phyloP scores from a whole-genome alignment of 495 filamentous ascomycete genomes.

The Corynascus novoguineensis region DNA sequence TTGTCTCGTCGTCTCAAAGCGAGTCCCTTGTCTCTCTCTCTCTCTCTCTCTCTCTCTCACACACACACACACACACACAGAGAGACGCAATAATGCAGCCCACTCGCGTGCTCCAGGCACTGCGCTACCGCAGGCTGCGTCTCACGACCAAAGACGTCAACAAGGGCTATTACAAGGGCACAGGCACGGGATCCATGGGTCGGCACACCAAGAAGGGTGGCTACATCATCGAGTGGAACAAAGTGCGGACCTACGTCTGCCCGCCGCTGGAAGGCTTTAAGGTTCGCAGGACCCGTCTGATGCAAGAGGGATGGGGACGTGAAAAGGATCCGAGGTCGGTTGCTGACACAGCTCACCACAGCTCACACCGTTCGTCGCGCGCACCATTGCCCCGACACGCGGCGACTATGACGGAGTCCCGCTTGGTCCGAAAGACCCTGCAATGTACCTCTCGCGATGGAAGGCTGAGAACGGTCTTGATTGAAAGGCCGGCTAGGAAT shows the following conservation, averaged over 20 bases:
- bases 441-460: conserved; percentile 59
- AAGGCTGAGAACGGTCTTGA: conserved; percentile 63
- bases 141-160: conserved; percentile 89
- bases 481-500: conserved; percentile 30
- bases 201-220: conserved; percentile 77
- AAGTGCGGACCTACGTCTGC: conserved; percentile 85
- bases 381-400: conserved; percentile 45
- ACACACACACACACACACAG: background rate
- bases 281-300: conserved; percentile 43
- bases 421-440: conserved; percentile 51
- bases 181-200: conserved; percentile 78
- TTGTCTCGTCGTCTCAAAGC: no score
- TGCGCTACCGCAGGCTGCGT: conserved; percentile 56
- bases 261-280: conserved; percentile 66
- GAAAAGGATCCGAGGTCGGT: background rate
- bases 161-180: conserved; percentile 97
- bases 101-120: conserved; percentile 59
- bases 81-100: conserved; percentile 51
- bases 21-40: no score
- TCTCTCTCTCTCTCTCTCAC: background rate
- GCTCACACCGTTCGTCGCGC: conserved; percentile 85
- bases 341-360: conserved; percentile 27
- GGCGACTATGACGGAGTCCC: conserved; percentile 45
- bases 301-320: background rate
- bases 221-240: conserved; percentile 74